Evolutionary conservation across 129 eudicot species (phyloP), one percentile per base, ranked within the genome.

Genomic region (Lactuca sativa): DNA sequence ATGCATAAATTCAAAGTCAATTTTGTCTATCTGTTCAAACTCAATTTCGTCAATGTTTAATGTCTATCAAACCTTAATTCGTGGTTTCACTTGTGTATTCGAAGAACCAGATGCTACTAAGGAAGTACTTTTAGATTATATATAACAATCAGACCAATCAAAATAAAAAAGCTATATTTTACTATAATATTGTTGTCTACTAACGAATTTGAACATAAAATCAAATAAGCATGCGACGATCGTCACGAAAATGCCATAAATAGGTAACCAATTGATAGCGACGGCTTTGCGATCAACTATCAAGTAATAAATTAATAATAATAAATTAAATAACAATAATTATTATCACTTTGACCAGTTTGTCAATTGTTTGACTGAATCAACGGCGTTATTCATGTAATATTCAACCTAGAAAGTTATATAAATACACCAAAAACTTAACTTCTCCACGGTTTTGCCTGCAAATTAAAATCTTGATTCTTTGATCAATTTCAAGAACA

Each of bases 361-460:
- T 68, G 48, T 62, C 58, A 40, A 13, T 1, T 4, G 51, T 41
- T 56, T 74, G 74, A 76, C 80, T 38, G 68, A 41, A 59, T 67
- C 70, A 75, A 57, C 12, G 51, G 38, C 21, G 16, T 7, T 30
- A 13, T 36, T 12, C 56, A 54, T 9, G 7, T 54, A 33, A 30
- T 25, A 47, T 75, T 76, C 69, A 57, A 71, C 44, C 54, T 41
- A 13, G 17, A 56, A 73, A 62, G 62, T 33, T 34, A n/a, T 67
- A 73, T 73, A 67, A 67, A 79, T 54, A 36, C 67, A 61, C 56
- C 67, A 64, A n/a, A 62, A 41, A 4, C 66, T 17, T 54, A 78
- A 48, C 33, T 31, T 44, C 61, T 61, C 66, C 41, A 12, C 47
- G 71, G 75, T 79, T 79, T 79, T 74, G 70, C 62, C 54, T 25